Evolutionary conservation across 2,329 filamentous ascomycete genomes (phyloP).

Genomic region (Alternaria sp.): DNA sequence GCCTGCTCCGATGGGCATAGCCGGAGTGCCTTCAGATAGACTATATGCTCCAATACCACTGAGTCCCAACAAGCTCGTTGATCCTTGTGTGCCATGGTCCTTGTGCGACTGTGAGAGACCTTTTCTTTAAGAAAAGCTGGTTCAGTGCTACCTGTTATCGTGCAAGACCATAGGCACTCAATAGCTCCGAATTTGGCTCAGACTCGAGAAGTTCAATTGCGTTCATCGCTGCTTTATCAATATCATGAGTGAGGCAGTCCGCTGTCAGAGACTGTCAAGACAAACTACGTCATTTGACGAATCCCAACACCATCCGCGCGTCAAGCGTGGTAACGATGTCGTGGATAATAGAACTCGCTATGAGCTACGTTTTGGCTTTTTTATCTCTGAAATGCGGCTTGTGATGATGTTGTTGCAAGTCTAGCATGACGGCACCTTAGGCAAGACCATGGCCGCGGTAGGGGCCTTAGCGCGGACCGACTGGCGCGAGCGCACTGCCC

Average conservation of each 20-base stretch:
- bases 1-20: neutral
- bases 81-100: neutral
- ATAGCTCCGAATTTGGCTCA: neutral
- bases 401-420: neutral
- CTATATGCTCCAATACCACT: neutral
- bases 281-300: neutral
- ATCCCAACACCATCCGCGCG: neutral
- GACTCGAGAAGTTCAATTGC: neutral
- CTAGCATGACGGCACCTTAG: neutral
- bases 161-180: neutral
- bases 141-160: neutral
- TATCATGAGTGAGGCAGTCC: neutral
- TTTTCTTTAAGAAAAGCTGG: neutral
- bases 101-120: neutral
- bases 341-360: neutral
- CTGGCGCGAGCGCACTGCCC: neutral
- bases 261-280: neutral
- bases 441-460: neutral
- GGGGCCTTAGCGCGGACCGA: neutral
- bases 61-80: neutral
- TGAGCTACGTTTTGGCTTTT: neutral
- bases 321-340: neutral
- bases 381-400: neutral
- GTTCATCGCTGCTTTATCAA: neutral
- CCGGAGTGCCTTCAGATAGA: neutral